These are phyloP conservation scores for Hericium erinaceus DNA, from an alignment of 768 basidiomycete genomes.

Conservation along the genomic window DNA sequence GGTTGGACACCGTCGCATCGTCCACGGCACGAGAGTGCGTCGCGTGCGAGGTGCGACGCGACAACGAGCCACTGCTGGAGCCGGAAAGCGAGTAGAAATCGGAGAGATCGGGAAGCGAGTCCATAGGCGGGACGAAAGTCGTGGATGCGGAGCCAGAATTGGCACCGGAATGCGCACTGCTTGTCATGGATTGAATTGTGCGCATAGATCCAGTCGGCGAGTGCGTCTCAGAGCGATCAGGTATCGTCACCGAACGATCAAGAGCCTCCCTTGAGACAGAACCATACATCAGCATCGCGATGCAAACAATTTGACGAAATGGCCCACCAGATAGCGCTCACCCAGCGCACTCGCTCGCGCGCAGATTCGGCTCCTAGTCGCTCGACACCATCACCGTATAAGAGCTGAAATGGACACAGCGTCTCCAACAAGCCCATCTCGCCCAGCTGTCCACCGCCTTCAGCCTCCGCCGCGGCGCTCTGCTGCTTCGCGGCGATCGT, in stretches of 20 bases:
- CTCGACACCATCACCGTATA: slow-evolving; percentile 87
- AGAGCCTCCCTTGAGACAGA: slow-evolving; percentile 61
- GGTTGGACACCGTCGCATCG: slow-evolving; percentile 58
- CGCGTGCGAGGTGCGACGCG: slow-evolving; percentile 38
- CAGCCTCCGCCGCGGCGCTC: slow-evolving; percentile 29
- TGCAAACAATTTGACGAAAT: background rate
- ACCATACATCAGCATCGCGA: background rate
- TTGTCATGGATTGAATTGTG: slow-evolving; percentile 52
- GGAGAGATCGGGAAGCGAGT: slow-evolving; percentile 59
- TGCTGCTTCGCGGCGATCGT: slow-evolving; percentile 70
- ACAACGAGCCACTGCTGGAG: slow-evolving; percentile 30
- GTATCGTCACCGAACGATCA: slow-evolving; percentile 48
- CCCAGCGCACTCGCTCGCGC: slow-evolving; percentile 82
- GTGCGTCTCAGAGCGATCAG: slow-evolving; percentile 37
- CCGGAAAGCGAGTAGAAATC: slow-evolving; percentile 46
- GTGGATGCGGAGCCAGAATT: slow-evolving; percentile 66
- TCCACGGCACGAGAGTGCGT: slow-evolving; percentile 62
- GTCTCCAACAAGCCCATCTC: slow-evolving; percentile 47
- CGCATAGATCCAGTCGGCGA: slow-evolving; percentile 54
- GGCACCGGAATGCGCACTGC: slow-evolving; percentile 40
- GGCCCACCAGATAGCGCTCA: slow-evolving; percentile 76
- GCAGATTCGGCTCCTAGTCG: slow-evolving; percentile 83
- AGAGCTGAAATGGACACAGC: slow-evolving; percentile 83
- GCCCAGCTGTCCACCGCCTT: slow-evolving; percentile 30
- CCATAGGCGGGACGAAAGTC: slow-evolving; percentile 69